Conservation (phyloP, 2,329 filamentous ascomycete species). For the Penicillium sp. region DNA sequence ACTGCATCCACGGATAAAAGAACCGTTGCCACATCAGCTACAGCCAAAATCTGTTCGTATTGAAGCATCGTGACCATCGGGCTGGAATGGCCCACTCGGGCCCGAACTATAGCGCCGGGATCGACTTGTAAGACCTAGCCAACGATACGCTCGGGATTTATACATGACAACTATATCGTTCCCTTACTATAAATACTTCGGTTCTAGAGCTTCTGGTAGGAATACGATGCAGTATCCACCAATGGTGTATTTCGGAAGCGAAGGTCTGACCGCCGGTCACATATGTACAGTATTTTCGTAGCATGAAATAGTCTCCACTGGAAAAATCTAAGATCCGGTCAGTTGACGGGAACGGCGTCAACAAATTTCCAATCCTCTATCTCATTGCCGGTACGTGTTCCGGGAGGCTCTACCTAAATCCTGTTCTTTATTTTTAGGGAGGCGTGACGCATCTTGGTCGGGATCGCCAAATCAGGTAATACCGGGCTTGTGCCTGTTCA, state of each 20-base stretch:
- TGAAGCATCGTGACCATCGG: neutral
- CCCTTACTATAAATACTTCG: neutral
- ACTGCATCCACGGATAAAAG: neutral
- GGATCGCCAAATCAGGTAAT: conserved; percentile 20
- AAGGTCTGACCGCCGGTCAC: no score
- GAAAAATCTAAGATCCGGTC: neutral
- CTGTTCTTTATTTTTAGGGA: conserved; percentile 8
- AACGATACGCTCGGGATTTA: neutral
- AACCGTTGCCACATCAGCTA: neutral
- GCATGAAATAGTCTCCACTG: neutral
- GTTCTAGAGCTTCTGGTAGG: no score
- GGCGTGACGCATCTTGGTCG: conserved; percentile 8
- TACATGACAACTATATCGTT: neutral
- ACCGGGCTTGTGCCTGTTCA: neutral
- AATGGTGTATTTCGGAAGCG: neutral
- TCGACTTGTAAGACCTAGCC: conserved; percentile 4
- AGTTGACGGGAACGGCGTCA: neutral
- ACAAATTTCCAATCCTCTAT: neutral
- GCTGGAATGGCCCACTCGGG: conserved; percentile 13
- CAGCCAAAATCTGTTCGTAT: neutral
- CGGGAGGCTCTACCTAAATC: neutral
- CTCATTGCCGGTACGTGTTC: neutral
- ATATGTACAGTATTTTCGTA: neutral
- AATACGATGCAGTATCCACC: neutral
- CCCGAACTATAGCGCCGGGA: conserved; percentile 12